phyloP scores from a whole-genome alignment of 2,329 filamentous ascomycete genomes.

The Leptographium lundbergii region DNA sequence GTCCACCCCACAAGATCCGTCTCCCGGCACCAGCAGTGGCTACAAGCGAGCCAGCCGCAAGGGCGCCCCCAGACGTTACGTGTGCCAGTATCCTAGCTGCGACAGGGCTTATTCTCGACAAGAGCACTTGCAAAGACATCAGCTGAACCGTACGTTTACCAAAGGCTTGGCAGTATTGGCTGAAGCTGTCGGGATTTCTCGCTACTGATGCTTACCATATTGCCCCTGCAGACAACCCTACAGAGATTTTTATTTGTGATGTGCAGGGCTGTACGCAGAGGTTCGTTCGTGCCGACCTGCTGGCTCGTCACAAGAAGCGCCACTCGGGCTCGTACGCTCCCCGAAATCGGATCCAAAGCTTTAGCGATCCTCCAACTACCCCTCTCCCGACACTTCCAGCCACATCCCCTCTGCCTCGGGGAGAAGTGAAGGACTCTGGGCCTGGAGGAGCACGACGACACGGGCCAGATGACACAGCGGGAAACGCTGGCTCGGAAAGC shows the following conservation, averaged over 20 bases:
- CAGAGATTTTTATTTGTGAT: conserved; percentile 68
- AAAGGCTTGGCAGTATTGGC: too few relatives aligned
- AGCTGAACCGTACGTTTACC: conserved; percentile 53
- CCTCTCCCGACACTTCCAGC: conserved; percentile 2
- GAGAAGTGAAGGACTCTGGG: not conserved
- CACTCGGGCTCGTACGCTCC: conserved; percentile 44
- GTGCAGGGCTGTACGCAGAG: conserved; percentile 60
- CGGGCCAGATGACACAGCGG: not conserved
- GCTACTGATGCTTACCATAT: conserved; percentile 2
- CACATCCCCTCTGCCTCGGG: too few relatives aligned
- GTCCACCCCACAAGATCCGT: conserved; percentile 9
- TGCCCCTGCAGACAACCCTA: conserved; percentile 51
- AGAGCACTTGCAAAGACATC: conserved; percentile 70
- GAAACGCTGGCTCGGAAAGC: not conserved
- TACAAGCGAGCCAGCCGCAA: conserved; percentile 41
- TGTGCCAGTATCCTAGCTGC: conserved; percentile 58
- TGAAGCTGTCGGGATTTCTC: not conserved
- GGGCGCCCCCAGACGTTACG: conserved; percentile 38
- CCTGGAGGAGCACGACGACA: not conserved
- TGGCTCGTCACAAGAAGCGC: conserved; percentile 54
- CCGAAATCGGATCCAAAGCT: conserved; percentile 36
- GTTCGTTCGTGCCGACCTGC: conserved; percentile 68
- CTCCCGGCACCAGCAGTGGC: conserved; percentile 8
- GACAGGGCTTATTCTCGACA: conserved; percentile 71
- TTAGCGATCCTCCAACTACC: conserved; percentile 22